Base-by-base conservation (phyloP, 2,329 filamentous ascomycete genomes). In the Pseudogymnoascus sp. region DNA sequence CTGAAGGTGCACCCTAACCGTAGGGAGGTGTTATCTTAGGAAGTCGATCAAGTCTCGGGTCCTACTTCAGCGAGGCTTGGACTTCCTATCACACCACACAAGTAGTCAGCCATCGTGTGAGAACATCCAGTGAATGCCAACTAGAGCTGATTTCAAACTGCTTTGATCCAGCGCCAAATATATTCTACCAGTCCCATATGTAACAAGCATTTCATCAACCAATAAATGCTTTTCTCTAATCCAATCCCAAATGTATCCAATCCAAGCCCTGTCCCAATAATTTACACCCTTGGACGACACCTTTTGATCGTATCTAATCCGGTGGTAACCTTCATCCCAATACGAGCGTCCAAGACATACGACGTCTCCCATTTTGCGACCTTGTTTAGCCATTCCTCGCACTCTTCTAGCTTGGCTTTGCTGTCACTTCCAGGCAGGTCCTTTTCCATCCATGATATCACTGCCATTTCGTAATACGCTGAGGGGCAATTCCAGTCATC, bases 381-480 rank as follows among this genome's bases (percentile, higher is more conserved):
- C 70, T 86, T 86, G 29, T 88, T 82, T 19, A 95, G 76, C 75
- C 85, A 85, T 59, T 79, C 77, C 67, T 84, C 81, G 71, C 88
- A 90, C 70, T 88, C 83, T 17, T 83, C 74, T 26, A 87, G 72
- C 74, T 83, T 83, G 3, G 68, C 66, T 5, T 72, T 73, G 0
- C 78, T 74, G 31, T 75, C 71, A 7, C 21, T 60, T 15, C 66
- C 69, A 5, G 67, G 63, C 4, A 73, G 62, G 26, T 73, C 71
- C 31, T 74, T 81, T 70, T 93, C 88, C 64, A 83, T 81, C 93
- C 93, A 99, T 1, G 88, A 78, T 62, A 90, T 85, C 7, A 89
- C 91, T 0, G 87, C 92, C 78, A 95, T 85, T 76, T 99, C 95
- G 75, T 97, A 97, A 68, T 91, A 82, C 1, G 89, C 91, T 0